These are phyloP conservation scores for Amphibolis antarctica DNA, from an alignment of 106 monocot genomes.

Conservation along the genomic window DNA sequence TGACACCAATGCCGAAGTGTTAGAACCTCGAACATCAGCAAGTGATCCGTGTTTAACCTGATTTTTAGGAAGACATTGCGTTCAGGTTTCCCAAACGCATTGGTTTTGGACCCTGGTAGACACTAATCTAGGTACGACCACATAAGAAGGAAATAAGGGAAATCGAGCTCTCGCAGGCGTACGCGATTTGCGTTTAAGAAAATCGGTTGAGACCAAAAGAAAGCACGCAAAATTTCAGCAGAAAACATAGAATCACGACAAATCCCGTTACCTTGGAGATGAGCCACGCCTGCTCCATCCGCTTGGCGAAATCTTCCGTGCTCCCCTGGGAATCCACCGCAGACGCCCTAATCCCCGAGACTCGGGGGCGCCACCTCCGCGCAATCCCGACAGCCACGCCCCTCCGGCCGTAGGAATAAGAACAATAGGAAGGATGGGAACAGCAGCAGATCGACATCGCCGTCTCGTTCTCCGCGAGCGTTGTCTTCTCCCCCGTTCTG, in stretches of 20 bases:
- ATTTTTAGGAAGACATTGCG: neutral
- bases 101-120: neutral
- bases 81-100: neutral
- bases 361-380: no score
- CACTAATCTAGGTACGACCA: no score
- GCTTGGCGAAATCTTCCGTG: constrained; percentile 28
- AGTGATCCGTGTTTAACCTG: neutral
- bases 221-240: no score
- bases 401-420: neutral
- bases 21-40: neutral
- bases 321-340: constrained; percentile 10
- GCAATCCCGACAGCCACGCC: neutral
- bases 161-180: neutral
- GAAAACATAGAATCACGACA: no score
- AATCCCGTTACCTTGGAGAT: constrained; percentile 82
- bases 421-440: neutral
- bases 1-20: no score
- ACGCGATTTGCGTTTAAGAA: no score
- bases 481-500: no score
- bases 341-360: constrained; percentile 4
- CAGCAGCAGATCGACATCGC: no score
- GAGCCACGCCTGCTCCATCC: constrained; percentile 72
- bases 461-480: no score
- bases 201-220: no score
- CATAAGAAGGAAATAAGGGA: no score